Base-by-base conservation (phyloP, 2,329 filamentous ascomycete species). In the Talaromyces sp. region DNA sequence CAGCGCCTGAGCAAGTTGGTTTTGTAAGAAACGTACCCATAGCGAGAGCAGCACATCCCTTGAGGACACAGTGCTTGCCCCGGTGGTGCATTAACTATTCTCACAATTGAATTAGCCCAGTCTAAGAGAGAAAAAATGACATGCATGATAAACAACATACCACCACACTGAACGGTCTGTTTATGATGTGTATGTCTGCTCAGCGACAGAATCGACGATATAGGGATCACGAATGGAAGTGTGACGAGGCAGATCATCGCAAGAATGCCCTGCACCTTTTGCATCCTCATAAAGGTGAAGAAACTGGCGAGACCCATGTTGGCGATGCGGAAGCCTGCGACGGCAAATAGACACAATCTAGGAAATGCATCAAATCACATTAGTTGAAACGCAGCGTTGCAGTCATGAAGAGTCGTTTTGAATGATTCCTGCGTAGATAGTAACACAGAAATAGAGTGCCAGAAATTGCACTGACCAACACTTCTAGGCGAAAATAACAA, bases 171-270 rank as follows among this genome's bases (percentile, higher is more conserved):
- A 31, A 56, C 50, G 30, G 23, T 16, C n/a, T 14, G 42, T 6
- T 30, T 52, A 42, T 61, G 59, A 40, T 50, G 56, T 80, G 0
- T 67, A 72, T 60, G 79, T 82, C 59, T 70, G 77, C 1, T 80
- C 82, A 64, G 77, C 85, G 66, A 67, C 71, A 72, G 79, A 60
- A 56, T 65, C 70, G 0, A 82, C 77, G 77, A 62, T 67, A 18
- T 64, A 70, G 3, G 66, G 60, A 23, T 36, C 61, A 33, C 65
- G 47, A 23, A 67, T 65, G n/a, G 67, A 69, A 23, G 73, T 73
- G 60, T 73, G 81, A 8, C 71, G 72, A 9, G 76, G 78, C 1
- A 73, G 79, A 44, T 73, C 89, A 66, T 33, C 18, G 62, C 62
- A 14, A 61, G 33, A 30, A 55, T 36, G 47, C 62, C 62, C 28